These are phyloP conservation scores for Claviceps monticola DNA, from an alignment of 2,329 filamentous ascomycete species.

Conservation along the genomic window DNA sequence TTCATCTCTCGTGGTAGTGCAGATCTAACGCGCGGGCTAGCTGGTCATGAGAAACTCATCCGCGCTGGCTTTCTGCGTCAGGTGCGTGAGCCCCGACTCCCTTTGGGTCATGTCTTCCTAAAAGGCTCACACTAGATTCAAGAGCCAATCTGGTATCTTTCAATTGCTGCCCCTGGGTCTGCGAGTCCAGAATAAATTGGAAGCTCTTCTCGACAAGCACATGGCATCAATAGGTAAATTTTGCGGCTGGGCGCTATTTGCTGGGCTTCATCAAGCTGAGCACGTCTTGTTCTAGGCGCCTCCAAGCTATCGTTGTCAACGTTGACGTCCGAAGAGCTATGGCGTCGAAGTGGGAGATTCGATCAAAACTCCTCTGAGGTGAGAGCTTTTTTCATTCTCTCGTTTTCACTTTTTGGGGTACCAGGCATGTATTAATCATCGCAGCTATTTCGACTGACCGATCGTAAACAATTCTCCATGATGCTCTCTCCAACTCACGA, in stretches of 20 bases:
- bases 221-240: slow-evolving; percentile 59
- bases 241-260: background rate
- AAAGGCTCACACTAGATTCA: background rate
- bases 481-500: slow-evolving; percentile 89
- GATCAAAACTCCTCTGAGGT: slow-evolving; percentile 61
- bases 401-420: background rate
- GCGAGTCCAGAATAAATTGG: slow-evolving; percentile 78
- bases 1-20: background rate
- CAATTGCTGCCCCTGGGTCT: slow-evolving; percentile 80
- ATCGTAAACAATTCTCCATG: slow-evolving; percentile 61
- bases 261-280: background rate
- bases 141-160: slow-evolving; percentile 82
- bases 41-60: slow-evolving; percentile 52
- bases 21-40: slow-evolving; percentile 22
- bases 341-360: slow-evolving; percentile 74
- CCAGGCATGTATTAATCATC: slow-evolving; percentile 11
- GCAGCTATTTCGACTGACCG: slow-evolving; percentile 65
- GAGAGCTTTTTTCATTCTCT: background rate
- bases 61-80: slow-evolving; percentile 62
- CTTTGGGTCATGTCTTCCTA: slow-evolving; percentile 1
- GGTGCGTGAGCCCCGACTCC: slow-evolving; percentile 25
- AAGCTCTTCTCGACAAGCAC: slow-evolving; percentile 72
- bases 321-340: slow-evolving; percentile 72
- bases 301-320: slow-evolving; percentile 74
- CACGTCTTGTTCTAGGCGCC: slow-evolving; percentile 37